Conservation (phyloP, 2,329 filamentous ascomycete genomes). For the Diaporthe australafricana region DNA sequence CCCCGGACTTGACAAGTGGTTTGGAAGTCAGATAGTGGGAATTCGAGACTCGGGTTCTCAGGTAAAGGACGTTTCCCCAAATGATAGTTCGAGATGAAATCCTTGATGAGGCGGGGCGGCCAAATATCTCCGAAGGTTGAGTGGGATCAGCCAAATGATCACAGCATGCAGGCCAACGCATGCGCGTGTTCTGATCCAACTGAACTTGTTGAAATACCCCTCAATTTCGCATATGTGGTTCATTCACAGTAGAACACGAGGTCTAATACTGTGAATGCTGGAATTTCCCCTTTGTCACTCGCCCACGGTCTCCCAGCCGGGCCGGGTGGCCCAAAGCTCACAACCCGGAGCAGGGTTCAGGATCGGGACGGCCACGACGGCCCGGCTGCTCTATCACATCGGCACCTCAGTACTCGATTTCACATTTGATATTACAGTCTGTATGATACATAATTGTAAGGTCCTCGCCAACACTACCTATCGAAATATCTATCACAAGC, state of each 20-base stretch:
- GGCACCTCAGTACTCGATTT: background rate
- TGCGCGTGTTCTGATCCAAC: background rate
- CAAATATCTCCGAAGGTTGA: slow-evolving; percentile 22
- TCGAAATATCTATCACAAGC: no score
- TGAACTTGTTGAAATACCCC: background rate
- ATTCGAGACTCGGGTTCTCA: background rate
- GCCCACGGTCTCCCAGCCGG: no score
- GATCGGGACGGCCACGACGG: background rate
- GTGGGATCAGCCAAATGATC: slow-evolving; percentile 2
- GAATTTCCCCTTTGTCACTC: background rate
- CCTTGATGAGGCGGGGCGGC: slow-evolving; percentile 35
- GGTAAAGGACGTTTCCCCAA: slow-evolving; percentile 1
- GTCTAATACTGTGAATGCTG: background rate
- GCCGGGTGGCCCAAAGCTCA: background rate
- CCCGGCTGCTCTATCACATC: background rate
- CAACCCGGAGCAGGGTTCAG: background rate
- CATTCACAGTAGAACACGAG: background rate
- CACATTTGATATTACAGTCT: background rate
- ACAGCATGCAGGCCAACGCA: background rate
- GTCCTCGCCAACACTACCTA: no score
- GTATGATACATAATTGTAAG: no score
- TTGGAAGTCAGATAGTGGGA: background rate
- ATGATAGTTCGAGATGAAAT: slow-evolving; percentile 7
- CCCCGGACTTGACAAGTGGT: background rate
- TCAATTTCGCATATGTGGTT: background rate